Percentiles rank a stretch among this genome's conserved stretches.
phyloP scores from a whole-genome alignment of 2,329 filamentous ascomycete genomes.

The Ophiognomonia clavigignenti-juglandacearum region DNA sequence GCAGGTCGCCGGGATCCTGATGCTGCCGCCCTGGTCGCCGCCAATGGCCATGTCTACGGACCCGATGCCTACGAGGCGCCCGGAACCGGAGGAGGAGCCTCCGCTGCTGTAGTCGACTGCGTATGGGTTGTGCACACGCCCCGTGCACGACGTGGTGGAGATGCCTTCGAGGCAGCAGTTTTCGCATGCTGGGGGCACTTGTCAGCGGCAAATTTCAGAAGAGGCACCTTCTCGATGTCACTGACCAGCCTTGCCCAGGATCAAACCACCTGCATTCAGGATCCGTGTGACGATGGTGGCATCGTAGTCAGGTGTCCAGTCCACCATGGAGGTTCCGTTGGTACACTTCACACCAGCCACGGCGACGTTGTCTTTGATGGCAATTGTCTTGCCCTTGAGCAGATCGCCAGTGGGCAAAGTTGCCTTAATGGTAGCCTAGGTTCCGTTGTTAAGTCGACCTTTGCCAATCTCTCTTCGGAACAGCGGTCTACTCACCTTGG shows the following conservation, averaged over 20 bases:
- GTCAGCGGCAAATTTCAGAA: neutral
- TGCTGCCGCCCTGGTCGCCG: conserved; percentile 27
- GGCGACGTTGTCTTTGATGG: conserved; percentile 27
- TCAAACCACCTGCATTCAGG: conserved; percentile 21
- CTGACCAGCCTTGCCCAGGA: conserved; percentile 19
- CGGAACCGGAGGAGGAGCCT: conserved; percentile 29
- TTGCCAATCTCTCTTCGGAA: neutral
- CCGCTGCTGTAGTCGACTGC: conserved; percentile 23
- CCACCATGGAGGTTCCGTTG: conserved; percentile 16
- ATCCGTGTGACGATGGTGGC: conserved; percentile 21
- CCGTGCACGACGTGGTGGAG: conserved; percentile 24
- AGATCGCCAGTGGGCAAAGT: conserved; percentile 1
- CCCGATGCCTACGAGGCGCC: conserved; percentile 23
- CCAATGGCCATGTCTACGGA: conserved; percentile 12
- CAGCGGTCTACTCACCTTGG: neutral
- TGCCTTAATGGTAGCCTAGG: conserved; percentile 5
- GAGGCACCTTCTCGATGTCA: neutral
- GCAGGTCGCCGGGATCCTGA: conserved; percentile 27
- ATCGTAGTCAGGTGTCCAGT: conserved; percentile 20
- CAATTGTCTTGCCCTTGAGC: conserved; percentile 7
- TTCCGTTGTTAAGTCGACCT: neutral
- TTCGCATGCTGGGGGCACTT: conserved; percentile 23
- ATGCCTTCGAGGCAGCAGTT: conserved; percentile 25
- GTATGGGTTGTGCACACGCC: conserved; percentile 24
- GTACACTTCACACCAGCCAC: conserved; percentile 24